Evolutionary conservation across 352 stramenopile genomes (phyloP).

Genomic region (Phytophthora pini): DNA sequence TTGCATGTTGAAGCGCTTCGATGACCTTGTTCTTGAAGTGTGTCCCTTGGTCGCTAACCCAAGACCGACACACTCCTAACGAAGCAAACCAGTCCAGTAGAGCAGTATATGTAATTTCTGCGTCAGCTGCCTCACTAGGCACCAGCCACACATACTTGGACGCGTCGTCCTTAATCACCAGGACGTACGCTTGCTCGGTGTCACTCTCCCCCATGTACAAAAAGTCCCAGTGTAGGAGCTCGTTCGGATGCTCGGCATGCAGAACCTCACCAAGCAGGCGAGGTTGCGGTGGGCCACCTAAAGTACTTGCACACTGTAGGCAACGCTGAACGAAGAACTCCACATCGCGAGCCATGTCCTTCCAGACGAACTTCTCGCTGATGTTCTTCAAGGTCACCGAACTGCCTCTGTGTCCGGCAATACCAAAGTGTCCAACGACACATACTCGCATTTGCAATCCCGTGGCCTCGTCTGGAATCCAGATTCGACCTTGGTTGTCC

Average conservation of each 20-base stretch:
- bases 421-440: no score
- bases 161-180: conserved; percentile 1
- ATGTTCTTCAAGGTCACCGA: no score
- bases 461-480: no score
- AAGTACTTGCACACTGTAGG: conserved; percentile 20
- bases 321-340: background rate
- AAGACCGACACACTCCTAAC: conserved; percentile 16
- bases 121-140: background rate
- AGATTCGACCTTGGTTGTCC: no score
- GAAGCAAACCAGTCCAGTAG: conserved; percentile 10
- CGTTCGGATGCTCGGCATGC: background rate
- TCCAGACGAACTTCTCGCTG: no score
- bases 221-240: background rate
- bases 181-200: background rate
- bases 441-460: no score
- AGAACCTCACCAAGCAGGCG: conserved; percentile 9
- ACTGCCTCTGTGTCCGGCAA: no score
- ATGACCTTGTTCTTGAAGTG: conserved; percentile 49
- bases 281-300: background rate
- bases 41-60: conserved; percentile 36
- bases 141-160: conserved; percentile 7
- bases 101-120: background rate
- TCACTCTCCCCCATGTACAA: conserved; percentile 1
- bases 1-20: conserved; percentile 7
- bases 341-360: no score